Evolutionary conservation across 2,329 filamentous ascomycete genomes (phyloP), one percentile per base, ranked within the genome.

Genomic region (Seiridium unicorne): DNA sequence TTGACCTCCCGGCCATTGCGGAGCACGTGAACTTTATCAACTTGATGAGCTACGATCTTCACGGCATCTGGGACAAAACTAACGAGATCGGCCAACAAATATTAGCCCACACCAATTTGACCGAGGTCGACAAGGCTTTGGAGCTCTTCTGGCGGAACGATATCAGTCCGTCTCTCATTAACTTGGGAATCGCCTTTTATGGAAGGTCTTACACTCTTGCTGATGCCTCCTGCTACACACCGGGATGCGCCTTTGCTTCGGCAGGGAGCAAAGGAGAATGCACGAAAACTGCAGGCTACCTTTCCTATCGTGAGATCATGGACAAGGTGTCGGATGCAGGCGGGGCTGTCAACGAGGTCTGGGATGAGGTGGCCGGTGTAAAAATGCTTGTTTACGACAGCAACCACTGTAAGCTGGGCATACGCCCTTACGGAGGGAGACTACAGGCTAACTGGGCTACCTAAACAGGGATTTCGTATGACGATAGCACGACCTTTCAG

Each of bases 131-230:
- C 1, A n/a, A 62, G 0, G 71, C 68, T 0, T 60, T 82, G 0
- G 74, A 82, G 2, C 75, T 84, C 0, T 65, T 85, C 2, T 84
- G 81, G 80, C 71, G 78, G 6, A 78, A 75, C 57, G 67, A 76
- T 42, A 70, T 85, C 35, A 65, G 72, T 4, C 75, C 81, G 0
- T 51, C 62, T 0, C 76, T 79, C 34, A 69, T 85, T 4, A 69
- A 66, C 3, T 58, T 85, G 6, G 81, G 81, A 1, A 40, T 79
- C 3, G 77, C 72, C 3, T 83, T 80, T 60, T 84, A 84, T 62
- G 77, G 79, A 4, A 68, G 63, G 1, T 40, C 53, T 60, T 74
- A 72, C 60, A 70, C 65, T 3, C 58, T 72, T 46, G 53, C 57
- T 1, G 61, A 71, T 53, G 60, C 69, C 0, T 31, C 5, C 8